A percentile compares a stretch with the other conserved stretches of the same genome.
Conservation (phyloP, 2,329 filamentous ascomycete genomes). For the Colletotrichum simmondsii region DNA sequence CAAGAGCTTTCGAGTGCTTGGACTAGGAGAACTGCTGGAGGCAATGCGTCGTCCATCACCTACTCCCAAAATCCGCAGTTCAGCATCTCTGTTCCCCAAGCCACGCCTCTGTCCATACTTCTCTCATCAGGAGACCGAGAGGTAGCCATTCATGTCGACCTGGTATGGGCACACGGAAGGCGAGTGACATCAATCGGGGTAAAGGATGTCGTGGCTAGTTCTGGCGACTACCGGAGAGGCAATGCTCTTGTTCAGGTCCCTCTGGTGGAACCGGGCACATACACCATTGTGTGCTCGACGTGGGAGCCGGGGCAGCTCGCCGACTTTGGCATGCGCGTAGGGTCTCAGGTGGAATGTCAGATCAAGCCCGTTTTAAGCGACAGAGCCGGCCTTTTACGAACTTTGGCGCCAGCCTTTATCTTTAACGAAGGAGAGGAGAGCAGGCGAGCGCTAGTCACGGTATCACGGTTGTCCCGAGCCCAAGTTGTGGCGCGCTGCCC, state of each 20-base stretch:
- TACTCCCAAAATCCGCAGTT: constrained; percentile 94
- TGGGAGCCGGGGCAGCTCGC: constrained; percentile 85
- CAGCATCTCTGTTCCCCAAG: constrained; percentile 66
- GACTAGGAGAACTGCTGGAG: constrained; percentile 84
- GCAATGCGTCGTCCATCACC: constrained; percentile 79
- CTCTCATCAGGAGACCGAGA: constrained; percentile 75
- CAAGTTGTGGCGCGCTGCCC: constrained; percentile 59
- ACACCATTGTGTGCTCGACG: constrained; percentile 91
- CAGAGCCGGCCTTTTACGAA: constrained; percentile 78
- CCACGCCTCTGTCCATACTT: constrained; percentile 76
- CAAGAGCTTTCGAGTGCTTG: constrained; percentile 74
- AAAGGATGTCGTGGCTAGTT: constrained; percentile 83
- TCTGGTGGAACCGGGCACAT: constrained; percentile 75
- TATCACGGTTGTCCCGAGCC: constrained; percentile 68
- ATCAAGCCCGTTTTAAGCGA: constrained; percentile 75
- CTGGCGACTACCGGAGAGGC: constrained; percentile 88
- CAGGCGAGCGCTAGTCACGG: constrained; percentile 51
- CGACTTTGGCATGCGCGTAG: constrained; percentile 80
- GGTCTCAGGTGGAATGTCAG: constrained; percentile 66
- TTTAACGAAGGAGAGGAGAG: constrained; percentile 57
- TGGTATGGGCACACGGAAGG: constrained; percentile 81
- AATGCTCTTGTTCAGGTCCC: constrained; percentile 76
- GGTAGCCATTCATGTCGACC: constrained; percentile 83
- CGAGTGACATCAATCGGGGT: constrained; percentile 76
- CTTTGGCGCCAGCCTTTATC: constrained; percentile 65